Evolutionary conservation across 2,329 filamentous ascomycete genomes (phyloP), one percentile per base, ranked within the genome.

Genomic region (Aspergillus sp.): DNA sequence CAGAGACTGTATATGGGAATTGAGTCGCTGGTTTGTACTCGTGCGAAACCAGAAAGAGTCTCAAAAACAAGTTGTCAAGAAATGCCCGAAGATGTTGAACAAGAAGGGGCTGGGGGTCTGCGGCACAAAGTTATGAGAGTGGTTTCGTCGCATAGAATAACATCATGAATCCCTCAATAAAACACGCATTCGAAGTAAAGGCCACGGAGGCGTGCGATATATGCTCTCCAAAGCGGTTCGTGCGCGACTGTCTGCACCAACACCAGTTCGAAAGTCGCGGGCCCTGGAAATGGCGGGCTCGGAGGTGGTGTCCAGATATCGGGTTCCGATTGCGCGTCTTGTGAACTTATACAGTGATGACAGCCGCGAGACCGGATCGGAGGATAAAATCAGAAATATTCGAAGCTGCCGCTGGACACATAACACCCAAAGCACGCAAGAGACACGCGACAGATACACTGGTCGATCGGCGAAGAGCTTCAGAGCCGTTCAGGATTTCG

Each of bases 111-210:
- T 17, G n/a, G 16, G 17, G 20, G 20, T 47, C 45, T 41, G 25
- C 17, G 32, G 29, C 17, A 42, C 47, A 54, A 59, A 23, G 41
- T 50, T 41, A 40, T 54, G 45, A 46, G 55, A 21, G 48, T 44
- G 48, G 21, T 43, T 21, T 49, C 52, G 45, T 50, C 45, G 45
- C 44, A 51, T 45, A 45, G 32, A 50, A 41, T 17, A 29, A 51
- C 59, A 60, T 59, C 48, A 54, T 59, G 50, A 17, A 23, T 19
- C 45, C 38, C 23, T 23, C 25, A 32, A 44, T 34, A 49, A 31
- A 36, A 19, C 29, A 29, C 23, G 41, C 6, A 17, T 16, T n/a
- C 16, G 16, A 17, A 10, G 14, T n/a, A 38, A 38, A 17, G 5
- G 34, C 34, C 14, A 32, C 29, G 29, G 29, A 10, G 7, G 14